Base-by-base conservation (phyloP, 192 early-diverging fungal species). In the Entomortierella chlamydospora region DNA sequence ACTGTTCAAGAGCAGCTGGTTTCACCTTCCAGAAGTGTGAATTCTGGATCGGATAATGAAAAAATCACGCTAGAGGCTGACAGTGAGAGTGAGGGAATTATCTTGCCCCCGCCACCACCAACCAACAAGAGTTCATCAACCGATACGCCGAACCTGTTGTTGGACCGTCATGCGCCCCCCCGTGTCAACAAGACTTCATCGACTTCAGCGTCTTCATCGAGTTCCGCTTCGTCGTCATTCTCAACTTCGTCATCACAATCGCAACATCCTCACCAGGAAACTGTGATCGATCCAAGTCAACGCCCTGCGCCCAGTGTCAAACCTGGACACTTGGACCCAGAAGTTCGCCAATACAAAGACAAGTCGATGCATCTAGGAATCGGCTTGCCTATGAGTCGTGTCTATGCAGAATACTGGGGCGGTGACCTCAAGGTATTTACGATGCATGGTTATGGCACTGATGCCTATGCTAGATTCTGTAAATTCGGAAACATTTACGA, bases 331-430 rank as follows among this genome's bases (percentile, higher is more conserved):
- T 51, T 71, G 52, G 41, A 71, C 18, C 26, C 52, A 26, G 70
- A 59, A 37, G 2, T 31, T 42, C 30, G 39, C 45, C 45, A 70
- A 49, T 42, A 70, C 33, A 64, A 77, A 55, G 20, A 68, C 50
- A 33, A 63, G 63, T 55, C 83, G 50, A 73, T 86, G 74, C 83
- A 84, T 45, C 73, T 96, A 55, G 97, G 97, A n/a, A 90, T 97
- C 58, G 97, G 97, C 0, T 78, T 97, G 79, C 93, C 95, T 0
- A 93, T 99, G 92, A 92, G 91, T 53, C 85, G 91, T 54, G 92
- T 97, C 26, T 99, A 97, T 84, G 92, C 94, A 4, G 93, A 96
- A 76, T 99, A 98, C 73, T 99, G 96, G 97, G 95, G 95, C 23
- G 97, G 97, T 8, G 87, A 87, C 25, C 85, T 99, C 33, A 88